Evolutionary conservation across 1,284 basidiomycete species (phyloP).

Genomic region (Cutaneotrichosporon sp.): DNA sequence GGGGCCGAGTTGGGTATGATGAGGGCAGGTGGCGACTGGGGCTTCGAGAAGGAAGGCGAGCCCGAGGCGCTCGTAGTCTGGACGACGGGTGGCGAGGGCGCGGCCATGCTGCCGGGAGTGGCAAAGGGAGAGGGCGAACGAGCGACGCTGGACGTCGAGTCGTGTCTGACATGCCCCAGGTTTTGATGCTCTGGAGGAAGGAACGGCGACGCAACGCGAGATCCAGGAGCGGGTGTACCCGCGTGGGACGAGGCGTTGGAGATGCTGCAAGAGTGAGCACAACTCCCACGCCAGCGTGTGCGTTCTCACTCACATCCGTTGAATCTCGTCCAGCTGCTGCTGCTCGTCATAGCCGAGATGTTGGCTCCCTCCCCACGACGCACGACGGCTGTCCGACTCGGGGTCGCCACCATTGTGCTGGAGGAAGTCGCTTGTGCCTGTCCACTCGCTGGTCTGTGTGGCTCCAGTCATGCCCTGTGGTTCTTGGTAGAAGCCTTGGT

Average conservation of each 20-base stretch:
- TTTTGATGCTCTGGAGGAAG: conserved; percentile 11
- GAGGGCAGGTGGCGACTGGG: conserved; percentile 51
- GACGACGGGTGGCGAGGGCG: conserved; percentile 29
- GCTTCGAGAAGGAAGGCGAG: conserved; percentile 48
- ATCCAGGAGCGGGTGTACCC: conserved; percentile 15
- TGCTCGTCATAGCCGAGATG: conserved; percentile 29
- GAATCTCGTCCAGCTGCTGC: conserved; percentile 36
- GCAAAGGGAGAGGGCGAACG: conserved; percentile 35
- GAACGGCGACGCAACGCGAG: conserved; percentile 25
- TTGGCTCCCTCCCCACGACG: conserved; percentile 19
- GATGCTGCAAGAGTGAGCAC: conserved; percentile 22
- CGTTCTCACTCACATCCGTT: conserved; percentile 41
- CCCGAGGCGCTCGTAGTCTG: conserved; percentile 27
- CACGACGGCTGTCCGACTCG: conserved; percentile 15
- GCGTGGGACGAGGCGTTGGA: conserved; percentile 34
- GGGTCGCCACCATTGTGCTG: conserved; percentile 6
- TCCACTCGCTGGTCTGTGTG: conserved; percentile 8
- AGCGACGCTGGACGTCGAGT: conserved; percentile 26
- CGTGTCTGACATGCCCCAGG: conserved; percentile 12
- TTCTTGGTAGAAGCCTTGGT: conserved; percentile 11
- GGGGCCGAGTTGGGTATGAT: conserved; percentile 46
- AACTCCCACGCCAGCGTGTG: background rate
- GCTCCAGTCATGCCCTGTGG: background rate
- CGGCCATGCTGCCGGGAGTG: conserved; percentile 22
- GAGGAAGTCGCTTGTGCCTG: conserved; percentile 12